Evolutionary conservation across 176 grass and related monocot species (phyloP).

Genomic region (Secale cereale): DNA sequence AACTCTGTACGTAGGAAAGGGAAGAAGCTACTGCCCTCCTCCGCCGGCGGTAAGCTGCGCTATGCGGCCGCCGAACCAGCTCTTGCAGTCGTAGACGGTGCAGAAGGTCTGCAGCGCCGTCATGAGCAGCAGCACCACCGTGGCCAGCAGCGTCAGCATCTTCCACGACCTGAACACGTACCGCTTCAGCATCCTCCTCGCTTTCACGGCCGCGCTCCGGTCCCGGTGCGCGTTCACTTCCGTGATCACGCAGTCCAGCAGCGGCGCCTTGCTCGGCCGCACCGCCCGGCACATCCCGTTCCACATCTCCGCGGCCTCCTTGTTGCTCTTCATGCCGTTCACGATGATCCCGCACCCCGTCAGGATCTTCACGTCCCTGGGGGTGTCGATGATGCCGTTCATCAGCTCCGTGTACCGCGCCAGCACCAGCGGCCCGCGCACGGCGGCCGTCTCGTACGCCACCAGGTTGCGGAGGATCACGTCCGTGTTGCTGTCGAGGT

Average conservation of each 20-base stretch:
- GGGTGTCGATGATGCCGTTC: conserved; percentile 77
- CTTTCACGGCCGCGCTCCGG: conserved; percentile 12
- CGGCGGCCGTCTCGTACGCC: no score
- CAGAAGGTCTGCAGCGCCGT: conserved; percentile 70
- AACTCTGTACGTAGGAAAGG: no score
- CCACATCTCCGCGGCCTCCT: conserved; percentile 49
- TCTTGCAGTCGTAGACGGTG: conserved; percentile 48
- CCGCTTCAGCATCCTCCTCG: conserved; percentile 36
- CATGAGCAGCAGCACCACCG: conserved; percentile 42
- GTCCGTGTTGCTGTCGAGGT: no score
- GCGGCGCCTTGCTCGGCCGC: conserved; percentile 41
- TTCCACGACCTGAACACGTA: conserved; percentile 74
- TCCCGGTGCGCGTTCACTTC: conserved; percentile 49
- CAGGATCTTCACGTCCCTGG: conserved; percentile 52
- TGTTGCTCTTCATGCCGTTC: conserved; percentile 60
- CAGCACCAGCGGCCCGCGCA: conserved; percentile 45
- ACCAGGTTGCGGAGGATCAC: no score
- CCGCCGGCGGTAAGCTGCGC: neutral
- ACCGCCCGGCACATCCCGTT: conserved; percentile 59
- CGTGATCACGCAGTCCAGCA: conserved; percentile 42
- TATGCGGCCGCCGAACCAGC: conserved; percentile 38
- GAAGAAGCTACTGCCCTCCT: neutral
- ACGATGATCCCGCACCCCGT: conserved; percentile 29
- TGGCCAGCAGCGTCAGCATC: conserved; percentile 56
- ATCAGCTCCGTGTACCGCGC: conserved; percentile 66